Conservation (phyloP, 805 yeast species). For the Kockiozyma suomiensis region DNA sequence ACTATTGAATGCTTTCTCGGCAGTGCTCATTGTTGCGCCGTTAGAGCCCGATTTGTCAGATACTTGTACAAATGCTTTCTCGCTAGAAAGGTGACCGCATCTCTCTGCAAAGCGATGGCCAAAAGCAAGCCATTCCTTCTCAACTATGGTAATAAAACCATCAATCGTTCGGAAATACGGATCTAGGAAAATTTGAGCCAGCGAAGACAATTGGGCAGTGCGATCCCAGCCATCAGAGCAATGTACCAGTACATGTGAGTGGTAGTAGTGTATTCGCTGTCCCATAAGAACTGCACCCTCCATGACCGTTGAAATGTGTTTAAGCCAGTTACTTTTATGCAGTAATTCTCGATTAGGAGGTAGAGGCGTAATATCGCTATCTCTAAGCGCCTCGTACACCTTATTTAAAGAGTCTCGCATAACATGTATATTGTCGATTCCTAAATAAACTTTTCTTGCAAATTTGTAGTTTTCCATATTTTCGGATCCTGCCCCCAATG, state of each 20-base stretch:
- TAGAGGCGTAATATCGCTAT: slow-evolving; percentile 61
- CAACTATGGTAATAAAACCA: slow-evolving; percentile 83
- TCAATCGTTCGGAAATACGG: slow-evolving; percentile 85
- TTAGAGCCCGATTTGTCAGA: slow-evolving; percentile 28
- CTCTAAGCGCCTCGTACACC: slow-evolving; percentile 63
- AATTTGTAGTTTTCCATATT: slow-evolving; percentile 80
- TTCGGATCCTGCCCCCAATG: slow-evolving; percentile 98
- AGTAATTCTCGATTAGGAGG: slow-evolving; percentile 60
- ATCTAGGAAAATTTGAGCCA: slow-evolving; percentile 84
- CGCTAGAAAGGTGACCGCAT: slow-evolving; percentile 69
- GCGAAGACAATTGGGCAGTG: slow-evolving; percentile 83
- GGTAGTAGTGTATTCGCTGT: slow-evolving; percentile 78
- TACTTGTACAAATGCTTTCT: slow-evolving; percentile 41
- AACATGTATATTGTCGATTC: slow-evolving; percentile 93
- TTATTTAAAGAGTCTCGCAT: slow-evolving; percentile 81
- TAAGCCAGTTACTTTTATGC: slow-evolving; percentile 76
- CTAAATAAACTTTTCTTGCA: slow-evolving; percentile 73
- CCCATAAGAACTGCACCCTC: slow-evolving; percentile 76
- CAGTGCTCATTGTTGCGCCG: slow-evolving; percentile 43
- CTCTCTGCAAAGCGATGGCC: slow-evolving; percentile 89
- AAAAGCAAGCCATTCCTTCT: slow-evolving; percentile 94
- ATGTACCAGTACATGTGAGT: slow-evolving; percentile 82
- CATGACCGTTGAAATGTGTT: slow-evolving; percentile 65
- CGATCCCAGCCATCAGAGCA: slow-evolving; percentile 99
- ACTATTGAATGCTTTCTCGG: slow-evolving; percentile 51